These are phyloP conservation scores for Ilyonectria mors-panacis DNA, from an alignment of 2,329 filamentous ascomycete species.

Conservation along the genomic window DNA sequence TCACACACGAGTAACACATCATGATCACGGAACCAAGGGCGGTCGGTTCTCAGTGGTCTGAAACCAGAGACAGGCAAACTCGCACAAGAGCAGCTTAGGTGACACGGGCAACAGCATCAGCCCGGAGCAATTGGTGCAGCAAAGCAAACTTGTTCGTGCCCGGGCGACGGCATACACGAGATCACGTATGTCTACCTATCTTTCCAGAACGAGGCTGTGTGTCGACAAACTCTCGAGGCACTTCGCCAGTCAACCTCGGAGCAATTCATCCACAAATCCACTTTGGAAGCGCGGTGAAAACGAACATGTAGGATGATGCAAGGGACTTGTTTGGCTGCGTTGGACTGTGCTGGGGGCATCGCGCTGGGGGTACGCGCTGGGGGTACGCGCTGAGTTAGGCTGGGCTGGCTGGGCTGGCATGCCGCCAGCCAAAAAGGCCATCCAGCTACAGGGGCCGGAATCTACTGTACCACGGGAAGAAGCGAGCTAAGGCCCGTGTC, in stretches of 20 bases:
- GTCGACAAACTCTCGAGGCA: constrained; percentile 1
- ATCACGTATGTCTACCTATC: background rate
- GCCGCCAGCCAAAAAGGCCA: background rate
- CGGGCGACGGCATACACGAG: background rate
- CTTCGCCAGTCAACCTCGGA: constrained; percentile 1
- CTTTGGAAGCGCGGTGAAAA: constrained; percentile 14
- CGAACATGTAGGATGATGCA: constrained; percentile 2
- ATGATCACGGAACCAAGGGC: background rate
- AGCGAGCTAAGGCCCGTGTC: constrained; percentile 25
- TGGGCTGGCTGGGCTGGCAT: background rate
- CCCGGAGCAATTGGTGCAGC: background rate
- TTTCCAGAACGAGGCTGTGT: background rate
- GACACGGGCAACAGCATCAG: background rate
- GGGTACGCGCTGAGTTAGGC: background rate
- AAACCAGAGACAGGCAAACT: constrained; percentile 3
- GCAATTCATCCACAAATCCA: background rate
- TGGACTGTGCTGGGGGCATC: background rate
- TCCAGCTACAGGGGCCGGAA: constrained; percentile 7
- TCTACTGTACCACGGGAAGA: constrained; percentile 24
- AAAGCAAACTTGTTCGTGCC: background rate
- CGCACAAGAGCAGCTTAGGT: background rate
- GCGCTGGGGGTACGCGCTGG: background rate
- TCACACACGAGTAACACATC: constrained; percentile 1
- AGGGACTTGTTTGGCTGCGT: background rate
- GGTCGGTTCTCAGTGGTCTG: background rate